Conservation (phyloP, 495 filamentous ascomycete genomes). For the Melanomma pulvis-pyrius region DNA sequence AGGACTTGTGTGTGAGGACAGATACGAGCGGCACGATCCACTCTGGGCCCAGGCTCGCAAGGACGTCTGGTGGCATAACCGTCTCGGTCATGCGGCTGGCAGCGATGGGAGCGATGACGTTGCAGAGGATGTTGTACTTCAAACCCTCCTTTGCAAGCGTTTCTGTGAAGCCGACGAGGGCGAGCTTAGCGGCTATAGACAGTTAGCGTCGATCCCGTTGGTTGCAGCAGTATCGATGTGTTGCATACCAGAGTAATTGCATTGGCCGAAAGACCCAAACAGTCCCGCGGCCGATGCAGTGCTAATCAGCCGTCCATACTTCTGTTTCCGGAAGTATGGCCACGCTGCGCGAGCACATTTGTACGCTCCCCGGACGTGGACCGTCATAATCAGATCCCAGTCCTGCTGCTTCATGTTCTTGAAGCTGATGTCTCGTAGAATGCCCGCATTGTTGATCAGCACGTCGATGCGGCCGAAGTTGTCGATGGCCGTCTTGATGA, state of each 20-base stretch:
- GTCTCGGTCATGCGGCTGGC: conserved; percentile 97
- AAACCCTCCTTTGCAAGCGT: conserved; percentile 95
- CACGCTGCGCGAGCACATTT: conserved; percentile 96
- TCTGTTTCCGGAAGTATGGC: conserved; percentile 98
- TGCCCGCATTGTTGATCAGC: conserved; percentile 97
- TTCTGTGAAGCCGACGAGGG: conserved; percentile 97
- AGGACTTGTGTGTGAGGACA: conserved; percentile 83
- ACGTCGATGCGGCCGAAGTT: conserved; percentile 91
- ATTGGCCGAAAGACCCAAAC: conserved; percentile 94
- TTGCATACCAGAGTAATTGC: conserved; percentile 81
- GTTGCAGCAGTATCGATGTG: not conserved
- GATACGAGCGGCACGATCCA: conserved; percentile 97
- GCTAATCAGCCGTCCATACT: conserved; percentile 95
- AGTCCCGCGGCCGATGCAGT: conserved; percentile 93
- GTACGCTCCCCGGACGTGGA: conserved; percentile 94
- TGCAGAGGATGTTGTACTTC: conserved; percentile 97
- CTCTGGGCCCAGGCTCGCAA: conserved; percentile 87
- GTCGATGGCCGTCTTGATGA: conserved; percentile 95
- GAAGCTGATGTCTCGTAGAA: conserved; percentile 93
- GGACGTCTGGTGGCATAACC: conserved; percentile 92
- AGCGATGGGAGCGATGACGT: conserved; percentile 95
- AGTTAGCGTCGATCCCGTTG: conserved; percentile 27
- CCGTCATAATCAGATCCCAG: conserved; percentile 92
- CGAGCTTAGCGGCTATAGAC: conserved; percentile 79
- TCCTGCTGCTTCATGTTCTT: conserved; percentile 98